Percentiles rank a stretch among this genome's conserved stretches.
Evolutionary conservation across 306 rosid genomes (phyloP).

Genomic region (Cucumis cinereus): DNA sequence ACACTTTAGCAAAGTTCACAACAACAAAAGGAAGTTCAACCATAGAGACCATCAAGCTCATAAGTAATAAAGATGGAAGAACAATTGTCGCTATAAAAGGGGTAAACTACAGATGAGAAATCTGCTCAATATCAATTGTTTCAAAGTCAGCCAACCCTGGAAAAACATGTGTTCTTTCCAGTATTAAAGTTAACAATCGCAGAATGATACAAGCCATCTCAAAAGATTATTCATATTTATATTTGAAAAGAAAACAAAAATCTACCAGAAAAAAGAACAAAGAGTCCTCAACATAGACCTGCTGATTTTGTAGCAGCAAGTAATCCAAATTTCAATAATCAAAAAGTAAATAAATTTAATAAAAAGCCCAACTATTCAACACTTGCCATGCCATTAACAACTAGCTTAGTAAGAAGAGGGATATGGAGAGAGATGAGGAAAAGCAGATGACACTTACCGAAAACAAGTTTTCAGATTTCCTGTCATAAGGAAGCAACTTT

Average conservation of each 20-base stretch:
- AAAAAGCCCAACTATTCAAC: neutral
- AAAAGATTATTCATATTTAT: neutral
- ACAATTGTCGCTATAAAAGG: neutral
- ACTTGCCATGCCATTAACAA: neutral
- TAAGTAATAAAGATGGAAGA: neutral
- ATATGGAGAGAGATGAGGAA: neutral
- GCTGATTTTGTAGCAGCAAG: neutral
- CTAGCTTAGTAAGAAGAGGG: neutral
- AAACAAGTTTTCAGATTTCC: slow-evolving; percentile 76
- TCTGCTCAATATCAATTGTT: neutral
- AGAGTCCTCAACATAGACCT: neutral
- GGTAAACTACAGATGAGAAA: neutral
- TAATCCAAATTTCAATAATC: neutral
- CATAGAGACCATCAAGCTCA: neutral
- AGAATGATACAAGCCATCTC: neutral
- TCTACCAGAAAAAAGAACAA: neutral
- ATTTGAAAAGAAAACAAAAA: neutral
- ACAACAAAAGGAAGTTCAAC: neutral
- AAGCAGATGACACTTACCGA: slow-evolving; percentile 40
- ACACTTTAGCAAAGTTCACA: neutral
- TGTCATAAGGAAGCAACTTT: slow-evolving; percentile 87
- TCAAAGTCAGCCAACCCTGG: neutral
- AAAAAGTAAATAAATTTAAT: neutral
- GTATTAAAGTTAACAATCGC: neutral
- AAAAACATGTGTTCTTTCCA: neutral